phyloP scores from a whole-genome alignment of 2,329 filamentous ascomycete species.

The Teratosphaeria nubilosa region DNA sequence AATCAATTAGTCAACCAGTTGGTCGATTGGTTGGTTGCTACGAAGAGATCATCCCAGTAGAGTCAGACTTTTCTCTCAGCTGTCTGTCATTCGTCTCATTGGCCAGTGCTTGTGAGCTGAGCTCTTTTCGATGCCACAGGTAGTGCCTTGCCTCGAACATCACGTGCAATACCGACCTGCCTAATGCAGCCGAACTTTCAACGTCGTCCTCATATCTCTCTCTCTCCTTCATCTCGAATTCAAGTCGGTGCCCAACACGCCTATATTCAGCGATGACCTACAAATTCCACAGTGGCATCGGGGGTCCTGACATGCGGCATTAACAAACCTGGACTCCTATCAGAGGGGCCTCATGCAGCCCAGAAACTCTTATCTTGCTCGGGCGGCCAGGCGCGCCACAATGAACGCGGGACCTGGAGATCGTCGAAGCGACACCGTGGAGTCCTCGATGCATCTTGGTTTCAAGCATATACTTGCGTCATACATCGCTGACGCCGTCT shows the following conservation, averaged over 20 bases:
- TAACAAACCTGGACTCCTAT: neutral
- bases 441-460: neutral
- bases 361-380: neutral
- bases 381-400: neutral
- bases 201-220: neutral
- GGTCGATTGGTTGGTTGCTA: no score
- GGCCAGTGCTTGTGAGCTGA: neutral
- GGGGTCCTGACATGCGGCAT: neutral
- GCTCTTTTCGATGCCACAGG: neutral
- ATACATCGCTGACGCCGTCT: neutral
- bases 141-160: neutral
- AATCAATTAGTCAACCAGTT: no score
- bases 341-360: neutral
- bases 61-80: neutral
- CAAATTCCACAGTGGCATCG: neutral
- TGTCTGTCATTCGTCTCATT: neutral
- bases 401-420: neutral
- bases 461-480: neutral
- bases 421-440: neutral
- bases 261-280: neutral
- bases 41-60: no score
- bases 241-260: neutral
- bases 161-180: neutral
- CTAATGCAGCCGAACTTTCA: neutral
- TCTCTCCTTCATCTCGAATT: neutral